phyloP scores from a whole-genome alignment of 1,139 yeast genomes.

The Magnusiomyces fungicola region DNA sequence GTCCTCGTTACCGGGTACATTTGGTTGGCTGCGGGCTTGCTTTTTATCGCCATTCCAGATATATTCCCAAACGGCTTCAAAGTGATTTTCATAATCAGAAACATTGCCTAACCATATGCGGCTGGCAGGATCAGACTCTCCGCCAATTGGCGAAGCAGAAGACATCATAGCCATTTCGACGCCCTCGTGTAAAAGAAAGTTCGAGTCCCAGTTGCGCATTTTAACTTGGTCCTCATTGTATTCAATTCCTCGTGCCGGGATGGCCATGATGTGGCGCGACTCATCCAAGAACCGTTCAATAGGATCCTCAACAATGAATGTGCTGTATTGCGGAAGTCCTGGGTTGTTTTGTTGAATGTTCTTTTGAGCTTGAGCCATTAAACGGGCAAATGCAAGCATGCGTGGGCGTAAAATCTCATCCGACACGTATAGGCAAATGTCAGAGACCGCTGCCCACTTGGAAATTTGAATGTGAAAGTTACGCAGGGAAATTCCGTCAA shows the following conservation, averaged over 20 bases:
- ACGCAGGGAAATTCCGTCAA: constrained; percentile 59
- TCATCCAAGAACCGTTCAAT: constrained; percentile 20
- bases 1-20: too few relatives aligned
- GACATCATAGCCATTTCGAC: constrained; percentile 80
- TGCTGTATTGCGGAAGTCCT: constrained; percentile 16
- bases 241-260: constrained; percentile 21
- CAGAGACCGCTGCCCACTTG: constrained; percentile 60
- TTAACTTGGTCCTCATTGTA: constrained; percentile 25
- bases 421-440: constrained; percentile 57
- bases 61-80: constrained; percentile 17
- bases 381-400: constrained; percentile 18
- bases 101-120: constrained; percentile 78
- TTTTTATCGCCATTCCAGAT: constrained; percentile 1
- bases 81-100: constrained; percentile 40
- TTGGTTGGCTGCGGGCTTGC: too few relatives aligned
- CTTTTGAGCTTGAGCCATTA: constrained; percentile 24
- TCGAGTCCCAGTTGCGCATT: constrained; percentile 60
- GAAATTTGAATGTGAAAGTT: constrained; percentile 74
- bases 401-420: constrained; percentile 25
- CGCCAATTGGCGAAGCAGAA: constrained; percentile 54
- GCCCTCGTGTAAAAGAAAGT: constrained; percentile 66
- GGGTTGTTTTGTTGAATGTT: constrained; percentile 17
- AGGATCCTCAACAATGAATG: constrained; percentile 24
- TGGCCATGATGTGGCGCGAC: constrained; percentile 27
- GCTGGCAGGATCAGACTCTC: constrained; percentile 19